Conservation (phyloP, 2,329 filamentous ascomycete species). For the Aspergillus udagawae region DNA sequence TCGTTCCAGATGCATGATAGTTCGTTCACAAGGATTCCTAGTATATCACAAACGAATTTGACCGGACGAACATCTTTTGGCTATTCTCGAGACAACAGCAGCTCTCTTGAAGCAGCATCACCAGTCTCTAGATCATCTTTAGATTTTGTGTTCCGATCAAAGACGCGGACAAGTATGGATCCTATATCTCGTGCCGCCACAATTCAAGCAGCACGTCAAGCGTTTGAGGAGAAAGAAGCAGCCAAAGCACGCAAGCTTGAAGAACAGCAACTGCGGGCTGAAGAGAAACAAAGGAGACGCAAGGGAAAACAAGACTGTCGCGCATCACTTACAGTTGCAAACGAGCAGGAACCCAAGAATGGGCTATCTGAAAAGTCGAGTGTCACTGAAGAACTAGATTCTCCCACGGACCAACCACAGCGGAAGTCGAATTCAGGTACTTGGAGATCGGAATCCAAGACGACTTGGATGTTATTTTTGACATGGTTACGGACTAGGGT, state of each 20-base stretch:
- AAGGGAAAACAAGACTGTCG: slow-evolving; percentile 35
- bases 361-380: slow-evolving; percentile 20
- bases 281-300: slow-evolving; percentile 41
- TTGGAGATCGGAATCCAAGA: slow-evolving; percentile 32
- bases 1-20: slow-evolving; percentile 38
- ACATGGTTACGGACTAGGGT: slow-evolving; percentile 55
- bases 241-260: slow-evolving; percentile 54
- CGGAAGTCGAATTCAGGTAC: slow-evolving; percentile 13
- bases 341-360: slow-evolving; percentile 12
- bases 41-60: slow-evolving; percentile 51
- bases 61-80: slow-evolving; percentile 46
- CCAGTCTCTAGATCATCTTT: slow-evolving; percentile 54
- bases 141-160: slow-evolving; percentile 53
- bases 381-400: slow-evolving; percentile 1
- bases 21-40: slow-evolving; percentile 46
- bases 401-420: slow-evolving; percentile 3
- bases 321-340: slow-evolving; percentile 18
- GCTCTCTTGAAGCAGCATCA: slow-evolving; percentile 48
- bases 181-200: slow-evolving; percentile 52
- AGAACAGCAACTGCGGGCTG: slow-evolving; percentile 49
- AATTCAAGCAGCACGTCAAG: slow-evolving; percentile 53
- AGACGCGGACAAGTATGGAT: slow-evolving; percentile 48
- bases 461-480: slow-evolving; percentile 52
- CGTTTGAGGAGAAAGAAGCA: slow-evolving; percentile 57
- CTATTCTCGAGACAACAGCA: slow-evolving; percentile 48